Evolutionary conservation across 345 rosid species (phyloP).

Genomic region (Noccaea caerulescens): DNA sequence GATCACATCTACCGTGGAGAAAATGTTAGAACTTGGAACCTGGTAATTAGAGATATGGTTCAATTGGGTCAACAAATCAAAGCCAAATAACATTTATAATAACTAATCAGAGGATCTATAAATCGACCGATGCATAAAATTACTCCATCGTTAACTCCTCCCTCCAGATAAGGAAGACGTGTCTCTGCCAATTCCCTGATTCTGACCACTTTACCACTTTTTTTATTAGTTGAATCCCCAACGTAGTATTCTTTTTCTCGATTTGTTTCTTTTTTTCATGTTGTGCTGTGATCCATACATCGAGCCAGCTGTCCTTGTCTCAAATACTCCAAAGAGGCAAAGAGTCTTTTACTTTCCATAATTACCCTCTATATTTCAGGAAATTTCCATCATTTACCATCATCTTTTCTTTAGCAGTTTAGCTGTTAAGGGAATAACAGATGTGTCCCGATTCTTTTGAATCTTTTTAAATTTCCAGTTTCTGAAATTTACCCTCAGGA

Average conservation of each 20-base stretch:
- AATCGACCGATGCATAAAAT: slow-evolving; percentile 13
- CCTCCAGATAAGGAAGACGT: slow-evolving; percentile 28
- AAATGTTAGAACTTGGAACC: slow-evolving; percentile 1
- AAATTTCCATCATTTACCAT: background rate
- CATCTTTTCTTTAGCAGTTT: background rate
- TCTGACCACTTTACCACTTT: background rate
- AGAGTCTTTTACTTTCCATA: slow-evolving; percentile 1
- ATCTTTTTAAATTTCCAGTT: background rate
- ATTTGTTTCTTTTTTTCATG: slow-evolving; percentile 14
- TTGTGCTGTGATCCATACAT: slow-evolving; percentile 21
- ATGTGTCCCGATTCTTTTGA: background rate
- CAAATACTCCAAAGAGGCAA: background rate
- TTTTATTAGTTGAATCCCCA: slow-evolving; percentile 9
- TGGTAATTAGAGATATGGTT: slow-evolving; percentile 8
- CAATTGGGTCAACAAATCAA: background rate
- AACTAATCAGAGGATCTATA: slow-evolving; percentile 5
- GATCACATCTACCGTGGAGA: too few species aligned
- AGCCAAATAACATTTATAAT: background rate
- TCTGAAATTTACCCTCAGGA: background rate
- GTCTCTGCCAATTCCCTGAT: slow-evolving; percentile 26
- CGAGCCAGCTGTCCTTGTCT: background rate
- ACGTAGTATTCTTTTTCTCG: slow-evolving; percentile 6
- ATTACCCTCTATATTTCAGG: background rate
- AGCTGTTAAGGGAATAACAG: background rate
- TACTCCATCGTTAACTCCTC: slow-evolving; percentile 4